Percentiles rank a stretch among this genome's conserved stretches.
phyloP scores from a whole-genome alignment of 2,329 filamentous ascomycete species.

The Sclerotinia minor region DNA sequence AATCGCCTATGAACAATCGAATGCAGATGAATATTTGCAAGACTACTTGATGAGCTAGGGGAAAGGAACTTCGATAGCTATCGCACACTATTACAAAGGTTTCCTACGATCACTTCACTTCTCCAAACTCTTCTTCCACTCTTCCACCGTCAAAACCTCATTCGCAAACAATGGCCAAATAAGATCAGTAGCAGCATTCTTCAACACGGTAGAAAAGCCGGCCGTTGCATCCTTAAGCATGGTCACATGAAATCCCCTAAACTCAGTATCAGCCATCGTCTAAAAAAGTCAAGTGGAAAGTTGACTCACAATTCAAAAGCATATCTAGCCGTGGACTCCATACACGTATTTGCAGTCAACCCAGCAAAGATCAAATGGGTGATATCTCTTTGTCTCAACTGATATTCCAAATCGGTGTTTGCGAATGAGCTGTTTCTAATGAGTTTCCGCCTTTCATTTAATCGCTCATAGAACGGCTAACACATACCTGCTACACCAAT shows the following conservation, averaged over 20 bases:
- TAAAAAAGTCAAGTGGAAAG: not conserved
- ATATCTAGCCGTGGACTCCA: conserved; percentile 43
- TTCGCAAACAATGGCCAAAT: conserved; percentile 39
- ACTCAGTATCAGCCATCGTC: not conserved
- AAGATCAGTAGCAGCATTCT: conserved; percentile 35
- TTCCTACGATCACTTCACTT: not conserved
- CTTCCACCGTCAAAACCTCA: conserved; percentile 34
- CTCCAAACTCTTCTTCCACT: conserved; percentile 33
- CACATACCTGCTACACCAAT: conserved; percentile 41
- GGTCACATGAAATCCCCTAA: conserved; percentile 38
- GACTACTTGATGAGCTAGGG: not conserved
- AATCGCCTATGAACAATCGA: not conserved
- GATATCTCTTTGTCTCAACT: conserved; percentile 42
- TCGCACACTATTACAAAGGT: not conserved
- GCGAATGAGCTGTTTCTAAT: conserved; percentile 36
- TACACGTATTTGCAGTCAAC: conserved; percentile 41
- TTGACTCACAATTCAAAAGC: conserved; percentile 39
- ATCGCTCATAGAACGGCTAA: not conserved
- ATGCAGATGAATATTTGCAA: not conserved
- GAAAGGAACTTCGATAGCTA: not conserved
- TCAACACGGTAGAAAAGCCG: conserved; percentile 33
- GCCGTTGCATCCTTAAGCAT: conserved; percentile 39
- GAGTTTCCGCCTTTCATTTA: not conserved
- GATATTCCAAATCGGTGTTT: conserved; percentile 44
- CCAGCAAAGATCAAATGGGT: conserved; percentile 41